Evolutionary conservation across 345 rosid genomes (phyloP).

Genomic region (Citrus maxima): DNA sequence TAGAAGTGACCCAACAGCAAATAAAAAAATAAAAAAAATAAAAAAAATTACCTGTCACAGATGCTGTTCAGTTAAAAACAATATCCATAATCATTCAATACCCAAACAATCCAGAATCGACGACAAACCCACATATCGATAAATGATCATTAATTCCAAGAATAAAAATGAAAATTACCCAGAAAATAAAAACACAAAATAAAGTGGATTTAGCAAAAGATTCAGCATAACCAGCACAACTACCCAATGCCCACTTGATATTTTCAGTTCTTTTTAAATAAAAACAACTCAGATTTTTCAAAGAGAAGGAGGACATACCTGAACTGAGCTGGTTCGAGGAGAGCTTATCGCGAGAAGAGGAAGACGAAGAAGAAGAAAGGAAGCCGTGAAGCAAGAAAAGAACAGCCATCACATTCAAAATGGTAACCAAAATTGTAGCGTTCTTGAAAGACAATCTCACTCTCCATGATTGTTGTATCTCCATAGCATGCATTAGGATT

Average conservation of each 20-base stretch:
- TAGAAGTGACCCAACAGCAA: background rate
- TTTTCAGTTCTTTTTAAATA: background rate
- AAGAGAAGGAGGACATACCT: conserved; percentile 31
- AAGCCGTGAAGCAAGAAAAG: conserved; percentile 62
- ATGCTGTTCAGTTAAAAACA: background rate
- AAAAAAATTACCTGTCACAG: background rate
- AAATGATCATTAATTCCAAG: too few species aligned
- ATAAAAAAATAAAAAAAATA: too few species aligned
- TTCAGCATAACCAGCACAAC: background rate
- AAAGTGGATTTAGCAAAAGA: background rate
- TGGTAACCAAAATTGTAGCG: conserved; percentile 62
- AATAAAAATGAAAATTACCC: background rate
- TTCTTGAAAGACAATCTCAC: conserved; percentile 71
- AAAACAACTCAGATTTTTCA: background rate
- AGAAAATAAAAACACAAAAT: background rate
- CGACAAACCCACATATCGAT: background rate
- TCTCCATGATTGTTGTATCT: conserved; percentile 53
- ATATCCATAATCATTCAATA: background rate
- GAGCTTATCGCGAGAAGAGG: conserved; percentile 34
- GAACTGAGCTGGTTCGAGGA: conserved; percentile 43
- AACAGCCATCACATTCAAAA: conserved; percentile 49
- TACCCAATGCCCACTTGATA: background rate
- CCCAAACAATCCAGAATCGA: background rate
- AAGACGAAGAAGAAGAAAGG: conserved; percentile 34
- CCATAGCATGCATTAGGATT: conserved; percentile 20